Conservation (phyloP, 805 yeast species). For the Maudiozyma barnettii region DNA sequence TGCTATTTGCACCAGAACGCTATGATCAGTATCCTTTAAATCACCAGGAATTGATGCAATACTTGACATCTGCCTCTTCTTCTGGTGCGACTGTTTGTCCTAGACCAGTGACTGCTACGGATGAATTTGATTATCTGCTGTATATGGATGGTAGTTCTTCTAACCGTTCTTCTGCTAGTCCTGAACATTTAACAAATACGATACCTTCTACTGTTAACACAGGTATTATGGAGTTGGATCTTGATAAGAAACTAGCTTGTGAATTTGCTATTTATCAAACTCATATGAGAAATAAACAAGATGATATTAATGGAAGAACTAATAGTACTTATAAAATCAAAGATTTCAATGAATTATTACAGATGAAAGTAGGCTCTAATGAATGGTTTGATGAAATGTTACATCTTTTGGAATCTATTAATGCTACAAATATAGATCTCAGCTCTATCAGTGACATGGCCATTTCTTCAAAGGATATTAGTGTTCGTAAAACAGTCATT, state of each 20-base stretch:
- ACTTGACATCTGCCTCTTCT: constrained; percentile 11
- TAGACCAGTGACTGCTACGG: constrained; percentile 16
- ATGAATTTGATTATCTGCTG: constrained; percentile 19
- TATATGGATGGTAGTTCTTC: constrained; percentile 7
- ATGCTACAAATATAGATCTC: constrained; percentile 15
- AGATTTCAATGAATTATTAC: constrained; percentile 9
- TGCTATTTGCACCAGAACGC: constrained; percentile 16
- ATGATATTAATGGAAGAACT: background rate
- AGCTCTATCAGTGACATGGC: background rate
- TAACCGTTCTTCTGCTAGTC: background rate
- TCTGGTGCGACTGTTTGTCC: constrained; percentile 4
- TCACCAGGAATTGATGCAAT: constrained; percentile 20
- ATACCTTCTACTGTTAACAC: background rate
- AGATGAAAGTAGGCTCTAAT: constrained; percentile 6
- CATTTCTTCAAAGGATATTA: background rate
- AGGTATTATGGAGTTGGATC: constrained; percentile 13
- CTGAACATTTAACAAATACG: background rate
- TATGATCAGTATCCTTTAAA: constrained; percentile 24
- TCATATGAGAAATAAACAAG: constrained; percentile 3
- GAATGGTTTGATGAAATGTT: constrained; percentile 18
- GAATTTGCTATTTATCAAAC: constrained; percentile 24
- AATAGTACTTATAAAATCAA: background rate
- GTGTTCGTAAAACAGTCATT: background rate
- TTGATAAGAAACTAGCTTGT: constrained; percentile 21
- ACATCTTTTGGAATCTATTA: constrained; percentile 11